A percentile compares a stretch with the other conserved stretches of the same genome.
Evolutionary conservation across 2,329 filamentous ascomycete species (phyloP).

Genomic region (Trichoderma guizhouense): DNA sequence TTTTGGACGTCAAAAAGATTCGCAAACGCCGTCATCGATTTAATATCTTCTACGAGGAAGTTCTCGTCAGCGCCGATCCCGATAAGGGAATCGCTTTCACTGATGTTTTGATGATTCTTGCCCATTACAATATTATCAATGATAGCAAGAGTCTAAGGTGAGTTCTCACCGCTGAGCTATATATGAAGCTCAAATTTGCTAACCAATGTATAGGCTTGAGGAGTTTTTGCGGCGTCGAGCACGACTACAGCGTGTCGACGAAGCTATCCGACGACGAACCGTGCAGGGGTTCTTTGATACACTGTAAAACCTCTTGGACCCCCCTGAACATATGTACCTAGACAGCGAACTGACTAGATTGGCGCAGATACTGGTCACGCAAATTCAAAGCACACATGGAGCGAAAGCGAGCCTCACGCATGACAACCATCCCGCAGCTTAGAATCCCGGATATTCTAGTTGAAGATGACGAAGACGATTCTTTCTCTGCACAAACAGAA

Average conservation of each 20-base stretch:
- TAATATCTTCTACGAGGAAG: slow-evolving; percentile 96
- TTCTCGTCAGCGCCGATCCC: slow-evolving; percentile 87
- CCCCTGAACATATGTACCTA: not conserved
- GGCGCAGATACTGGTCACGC: slow-evolving; percentile 69
- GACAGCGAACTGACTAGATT: not conserved
- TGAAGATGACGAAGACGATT: slow-evolving; percentile 60
- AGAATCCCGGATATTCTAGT: slow-evolving; percentile 87
- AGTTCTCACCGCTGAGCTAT: slow-evolving; percentile 23
- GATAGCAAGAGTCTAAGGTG: slow-evolving; percentile 91
- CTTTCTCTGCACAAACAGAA: slow-evolving; percentile 18
- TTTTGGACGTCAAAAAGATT: slow-evolving; percentile 73
- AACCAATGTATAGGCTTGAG: slow-evolving; percentile 60
- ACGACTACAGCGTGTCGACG: slow-evolving; percentile 87
- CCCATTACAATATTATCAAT: slow-evolving; percentile 97
- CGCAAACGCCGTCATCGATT: slow-evolving; percentile 72
- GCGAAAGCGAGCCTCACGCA: slow-evolving; percentile 67
- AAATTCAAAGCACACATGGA: slow-evolving; percentile 75
- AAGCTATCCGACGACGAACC: slow-evolving; percentile 84
- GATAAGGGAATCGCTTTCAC: slow-evolving; percentile 90
- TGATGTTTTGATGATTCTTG: slow-evolving; percentile 87
- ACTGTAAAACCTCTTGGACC: slow-evolving; percentile 40
- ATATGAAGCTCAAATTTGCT: not conserved
- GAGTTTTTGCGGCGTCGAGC: slow-evolving; percentile 90
- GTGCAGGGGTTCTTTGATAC: slow-evolving; percentile 97
- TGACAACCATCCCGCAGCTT: slow-evolving; percentile 75